Evolutionary conservation across 2,329 filamentous ascomycete species (phyloP).

Genomic region (Pyrenochaeta sp.): DNA sequence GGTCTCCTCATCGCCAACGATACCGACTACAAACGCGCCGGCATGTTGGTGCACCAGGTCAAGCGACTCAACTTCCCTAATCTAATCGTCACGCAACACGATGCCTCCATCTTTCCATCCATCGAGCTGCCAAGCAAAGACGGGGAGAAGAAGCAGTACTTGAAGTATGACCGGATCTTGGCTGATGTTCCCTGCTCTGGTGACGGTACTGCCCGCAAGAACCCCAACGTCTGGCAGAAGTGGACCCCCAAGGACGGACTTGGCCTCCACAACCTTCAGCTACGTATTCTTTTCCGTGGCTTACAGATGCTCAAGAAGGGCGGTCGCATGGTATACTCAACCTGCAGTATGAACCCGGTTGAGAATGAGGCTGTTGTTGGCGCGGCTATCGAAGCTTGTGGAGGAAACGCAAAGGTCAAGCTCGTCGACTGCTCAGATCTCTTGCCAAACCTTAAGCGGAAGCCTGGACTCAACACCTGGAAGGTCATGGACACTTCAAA

Average conservation of each 20-base stretch:
- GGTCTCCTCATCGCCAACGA: slow-evolving; percentile 96
- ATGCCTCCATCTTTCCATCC: slow-evolving; percentile 93
- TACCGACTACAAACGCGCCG: slow-evolving; percentile 92
- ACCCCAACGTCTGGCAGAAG: slow-evolving; percentile 91
- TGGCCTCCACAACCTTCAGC: slow-evolving; percentile 85
- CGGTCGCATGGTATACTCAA: slow-evolving; percentile 94
- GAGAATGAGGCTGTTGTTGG: slow-evolving; percentile 95
- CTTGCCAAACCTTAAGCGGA: slow-evolving; percentile 78
- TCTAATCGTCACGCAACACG: slow-evolving; percentile 95
- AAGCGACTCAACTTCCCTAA: slow-evolving; percentile 97
- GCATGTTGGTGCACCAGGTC: slow-evolving; percentile 97
- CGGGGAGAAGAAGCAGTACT: slow-evolving; percentile 69
- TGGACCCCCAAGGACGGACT: slow-evolving; percentile 89
- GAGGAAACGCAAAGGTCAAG: slow-evolving; percentile 79
- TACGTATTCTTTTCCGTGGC: slow-evolving; percentile 87
- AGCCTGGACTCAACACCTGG: slow-evolving; percentile 81
- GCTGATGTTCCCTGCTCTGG: slow-evolving; percentile 97
- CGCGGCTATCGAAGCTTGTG: slow-evolving; percentile 87
- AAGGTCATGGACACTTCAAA: slow-evolving; percentile 71
- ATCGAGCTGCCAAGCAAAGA: slow-evolving; percentile 77
- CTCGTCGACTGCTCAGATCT: slow-evolving; percentile 83
- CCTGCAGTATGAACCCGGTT: slow-evolving; percentile 97
- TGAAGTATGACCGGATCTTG: slow-evolving; percentile 96
- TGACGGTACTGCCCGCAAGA: slow-evolving; percentile 93
- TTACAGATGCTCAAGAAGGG: slow-evolving; percentile 96